phyloP scores from a whole-genome alignment of 2,329 filamentous ascomycete genomes.

The Zasmidium citrigriseum region DNA sequence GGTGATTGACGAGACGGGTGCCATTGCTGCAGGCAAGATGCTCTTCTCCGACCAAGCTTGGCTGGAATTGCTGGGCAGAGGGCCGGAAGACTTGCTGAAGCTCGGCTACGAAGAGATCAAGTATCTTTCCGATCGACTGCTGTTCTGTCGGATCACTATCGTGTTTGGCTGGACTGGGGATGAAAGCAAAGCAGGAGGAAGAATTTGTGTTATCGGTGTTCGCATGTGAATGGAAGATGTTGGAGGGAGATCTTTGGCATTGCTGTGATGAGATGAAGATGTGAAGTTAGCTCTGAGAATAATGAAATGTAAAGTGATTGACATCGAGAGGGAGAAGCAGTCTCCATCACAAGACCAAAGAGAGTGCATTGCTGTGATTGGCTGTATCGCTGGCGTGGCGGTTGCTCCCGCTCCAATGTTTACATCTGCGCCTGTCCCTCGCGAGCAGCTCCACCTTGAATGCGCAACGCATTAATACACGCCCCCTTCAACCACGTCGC shows the following conservation, averaged over 20 bases:
- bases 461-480: background rate
- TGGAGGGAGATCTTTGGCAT: background rate
- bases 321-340: too few relatives aligned
- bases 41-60: slow-evolving; percentile 57
- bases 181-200: slow-evolving; percentile 32
- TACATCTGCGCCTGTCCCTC: background rate
- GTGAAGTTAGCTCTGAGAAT: too few relatives aligned
- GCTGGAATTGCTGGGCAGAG: slow-evolving; percentile 51
- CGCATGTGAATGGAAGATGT: slow-evolving; percentile 37
- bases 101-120: slow-evolving; percentile 43
- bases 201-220: slow-evolving; percentile 43
- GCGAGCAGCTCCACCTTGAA: background rate
- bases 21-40: slow-evolving; percentile 53
- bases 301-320: background rate
- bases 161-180: slow-evolving; percentile 56
- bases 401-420: too few relatives aligned
- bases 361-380: background rate
- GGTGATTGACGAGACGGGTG: slow-evolving; percentile 58
- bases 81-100: slow-evolving; percentile 45
- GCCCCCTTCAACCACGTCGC: background rate
- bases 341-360: background rate
- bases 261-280: too few relatives aligned
- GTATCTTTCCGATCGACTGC: slow-evolving; percentile 53
- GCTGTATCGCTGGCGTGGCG: too few relatives aligned
- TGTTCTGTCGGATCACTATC: slow-evolving; percentile 56